phyloP scores from a whole-genome alignment of 306 rosid genomes.

The Inga leiocalycina region DNA sequence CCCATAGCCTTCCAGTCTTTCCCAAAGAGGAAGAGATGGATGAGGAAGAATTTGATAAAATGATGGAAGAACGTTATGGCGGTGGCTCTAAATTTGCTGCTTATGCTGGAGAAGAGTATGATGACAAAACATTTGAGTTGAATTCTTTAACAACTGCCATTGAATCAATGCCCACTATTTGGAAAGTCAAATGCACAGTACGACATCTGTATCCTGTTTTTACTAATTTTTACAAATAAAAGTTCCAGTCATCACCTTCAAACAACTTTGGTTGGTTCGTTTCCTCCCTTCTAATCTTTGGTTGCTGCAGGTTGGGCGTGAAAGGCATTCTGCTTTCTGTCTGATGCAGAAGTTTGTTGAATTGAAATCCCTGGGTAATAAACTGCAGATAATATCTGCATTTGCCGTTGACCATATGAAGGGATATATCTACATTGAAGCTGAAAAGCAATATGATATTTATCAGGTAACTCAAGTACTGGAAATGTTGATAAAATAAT shows the following conservation, averaged over 20 bases:
- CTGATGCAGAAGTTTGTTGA: constrained; percentile 96
- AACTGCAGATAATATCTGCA: constrained; percentile 75
- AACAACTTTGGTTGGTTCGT: background rate
- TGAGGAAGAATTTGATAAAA: constrained; percentile 79
- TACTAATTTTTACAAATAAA: background rate
- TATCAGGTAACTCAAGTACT: constrained; percentile 59
- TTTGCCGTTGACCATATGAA: constrained; percentile 84
- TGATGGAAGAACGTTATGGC: constrained; percentile 71
- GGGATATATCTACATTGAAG: constrained; percentile 83
- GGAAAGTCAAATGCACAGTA: constrained; percentile 99
- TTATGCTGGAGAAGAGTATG: constrained; percentile 68
- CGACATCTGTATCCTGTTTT: constrained; percentile 25
- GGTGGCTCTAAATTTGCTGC: constrained; percentile 40
- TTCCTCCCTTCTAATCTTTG: constrained; percentile 13
- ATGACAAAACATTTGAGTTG: constrained; percentile 57
- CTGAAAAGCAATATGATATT: constrained; percentile 77
- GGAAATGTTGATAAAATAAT: constrained; percentile 25
- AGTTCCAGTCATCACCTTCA: background rate
- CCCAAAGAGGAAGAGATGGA: constrained; percentile 85
- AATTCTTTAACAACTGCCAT: constrained; percentile 35
- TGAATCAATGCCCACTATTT: constrained; percentile 60
- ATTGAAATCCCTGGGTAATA: constrained; percentile 69
- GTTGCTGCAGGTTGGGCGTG: constrained; percentile 85
- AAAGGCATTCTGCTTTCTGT: constrained; percentile 78
- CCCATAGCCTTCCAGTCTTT: constrained; percentile 43